A percentile compares a stretch with the other conserved stretches of the same genome.
phyloP scores from a whole-genome alignment of 2,329 filamentous ascomycete genomes.

The Exophiala oligosperma region DNA sequence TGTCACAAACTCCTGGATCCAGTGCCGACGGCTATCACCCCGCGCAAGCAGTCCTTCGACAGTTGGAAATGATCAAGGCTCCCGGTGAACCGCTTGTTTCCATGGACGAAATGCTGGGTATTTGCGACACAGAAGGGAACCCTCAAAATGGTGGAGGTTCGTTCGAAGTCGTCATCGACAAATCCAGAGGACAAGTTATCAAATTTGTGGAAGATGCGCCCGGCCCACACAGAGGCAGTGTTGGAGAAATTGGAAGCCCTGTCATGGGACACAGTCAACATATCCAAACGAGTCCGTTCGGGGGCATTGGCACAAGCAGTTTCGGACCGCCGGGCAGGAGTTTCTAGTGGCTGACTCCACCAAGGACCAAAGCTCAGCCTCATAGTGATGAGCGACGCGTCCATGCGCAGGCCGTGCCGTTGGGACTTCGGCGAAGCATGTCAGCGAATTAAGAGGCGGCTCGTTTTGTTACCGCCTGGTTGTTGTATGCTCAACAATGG shows the following conservation, averaged over 20 bases:
- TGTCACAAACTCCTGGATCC: conserved; percentile 44
- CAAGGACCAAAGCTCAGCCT: conserved; percentile 7
- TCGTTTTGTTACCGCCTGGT: not conserved
- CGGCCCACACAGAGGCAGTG: conserved; percentile 46
- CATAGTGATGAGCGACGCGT: conserved; percentile 5
- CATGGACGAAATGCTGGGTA: conserved; percentile 72
- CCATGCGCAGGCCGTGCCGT: not conserved
- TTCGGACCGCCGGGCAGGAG: conserved; percentile 26
- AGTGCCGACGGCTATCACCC: conserved; percentile 67
- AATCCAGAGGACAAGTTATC: conserved; percentile 39
- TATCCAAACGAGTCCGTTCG: conserved; percentile 19
- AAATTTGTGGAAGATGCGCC: conserved; percentile 55
- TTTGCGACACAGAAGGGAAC: conserved; percentile 90
- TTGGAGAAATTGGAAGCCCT: conserved; percentile 71
- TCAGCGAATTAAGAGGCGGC: conserved; percentile 9
- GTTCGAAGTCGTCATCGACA: conserved; percentile 67
- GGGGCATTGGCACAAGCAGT: conserved; percentile 17
- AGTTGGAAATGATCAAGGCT: conserved; percentile 66
- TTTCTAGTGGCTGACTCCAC: conserved; percentile 27
- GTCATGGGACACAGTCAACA: conserved; percentile 35
- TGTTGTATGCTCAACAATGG: not conserved
- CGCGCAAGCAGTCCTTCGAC: conserved; percentile 60
- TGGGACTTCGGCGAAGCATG: conserved; percentile 17
- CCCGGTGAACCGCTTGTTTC: conserved; percentile 57
- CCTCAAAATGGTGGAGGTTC: conserved; percentile 83